Conservation (phyloP, 495 filamentous ascomycete species). For the Halenospora varia region DNA sequence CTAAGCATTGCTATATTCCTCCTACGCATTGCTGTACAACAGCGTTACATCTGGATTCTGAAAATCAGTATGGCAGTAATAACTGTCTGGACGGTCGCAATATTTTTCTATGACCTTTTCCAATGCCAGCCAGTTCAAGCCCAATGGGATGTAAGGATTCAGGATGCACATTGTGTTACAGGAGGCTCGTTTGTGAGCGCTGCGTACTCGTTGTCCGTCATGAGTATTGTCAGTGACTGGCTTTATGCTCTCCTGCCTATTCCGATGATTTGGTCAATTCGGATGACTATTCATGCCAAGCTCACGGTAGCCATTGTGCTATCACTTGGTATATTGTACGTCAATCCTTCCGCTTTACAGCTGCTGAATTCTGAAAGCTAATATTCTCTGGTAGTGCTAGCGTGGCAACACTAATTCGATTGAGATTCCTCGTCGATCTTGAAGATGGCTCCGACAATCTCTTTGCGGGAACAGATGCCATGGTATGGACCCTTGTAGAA, state of each 20-base stretch:
- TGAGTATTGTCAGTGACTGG: slow-evolving; percentile 39
- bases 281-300: slow-evolving; percentile 35
- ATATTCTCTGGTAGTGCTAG: slow-evolving; percentile 30
- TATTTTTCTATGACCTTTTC: slow-evolving; percentile 38
- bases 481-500: slow-evolving; percentile 41
- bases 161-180: slow-evolving; percentile 27
- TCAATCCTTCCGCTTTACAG: not conserved
- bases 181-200: slow-evolving; percentile 32
- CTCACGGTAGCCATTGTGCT: slow-evolving; percentile 34
- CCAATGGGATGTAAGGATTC: slow-evolving; percentile 38
- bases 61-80: slow-evolving; percentile 31
- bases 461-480: slow-evolving; percentile 32
- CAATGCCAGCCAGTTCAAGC: slow-evolving; percentile 23
- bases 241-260: slow-evolving; percentile 38
- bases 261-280: slow-evolving; percentile 36
- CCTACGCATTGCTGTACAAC: slow-evolving; percentile 32
- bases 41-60: slow-evolving; percentile 33
- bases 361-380: no score
- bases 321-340: slow-evolving; percentile 34
- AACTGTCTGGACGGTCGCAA: slow-evolving; percentile 31
- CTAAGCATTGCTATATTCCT: slow-evolving; percentile 40
- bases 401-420: slow-evolving; percentile 35
- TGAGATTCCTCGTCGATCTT: slow-evolving; percentile 34
- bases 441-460: slow-evolving; percentile 32
- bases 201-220: slow-evolving; percentile 35